A percentile compares a stretch with the other conserved stretches of the same genome.
Evolutionary conservation across 1,284 basidiomycete species (phyloP).

Genomic region (Taiwanofungus camphoratus): DNA sequence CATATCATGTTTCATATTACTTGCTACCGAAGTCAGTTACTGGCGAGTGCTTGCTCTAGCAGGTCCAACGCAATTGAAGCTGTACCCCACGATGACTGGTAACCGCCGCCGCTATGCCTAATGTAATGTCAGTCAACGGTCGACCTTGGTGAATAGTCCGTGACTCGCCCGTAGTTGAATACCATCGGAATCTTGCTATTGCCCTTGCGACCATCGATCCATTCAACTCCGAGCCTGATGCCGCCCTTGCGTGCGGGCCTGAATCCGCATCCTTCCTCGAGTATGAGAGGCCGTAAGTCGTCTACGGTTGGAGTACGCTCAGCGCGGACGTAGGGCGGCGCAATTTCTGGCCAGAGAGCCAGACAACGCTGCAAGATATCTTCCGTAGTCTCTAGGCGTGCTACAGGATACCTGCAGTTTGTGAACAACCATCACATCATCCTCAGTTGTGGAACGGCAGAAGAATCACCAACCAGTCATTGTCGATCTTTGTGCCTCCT

Average conservation of each 20-base stretch:
- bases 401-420: slow-evolving; percentile 42
- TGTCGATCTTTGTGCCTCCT: slow-evolving; percentile 53
- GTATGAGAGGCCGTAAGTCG: slow-evolving; percentile 54
- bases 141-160: background rate
- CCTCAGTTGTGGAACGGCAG: background rate
- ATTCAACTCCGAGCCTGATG: slow-evolving; percentile 36
- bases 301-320: slow-evolving; percentile 48
- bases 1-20: too few relatives aligned
- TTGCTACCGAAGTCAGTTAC: too few relatives aligned
- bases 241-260: slow-evolving; percentile 44
- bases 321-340: slow-evolving; percentile 49
- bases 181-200: slow-evolving; percentile 31
- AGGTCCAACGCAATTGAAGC: slow-evolving; percentile 4
- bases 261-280: slow-evolving; percentile 63
- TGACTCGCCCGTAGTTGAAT: slow-evolving; percentile 41
- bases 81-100: slow-evolving; percentile 6
- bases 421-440: too few relatives aligned
- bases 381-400: slow-evolving; percentile 53
- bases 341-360: slow-evolving; percentile 60
- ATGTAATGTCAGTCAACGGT: background rate
- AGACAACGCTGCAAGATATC: slow-evolving; percentile 57
- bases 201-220: slow-evolving; percentile 16
- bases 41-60: slow-evolving; percentile 2
- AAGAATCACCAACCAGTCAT: slow-evolving; percentile 52
- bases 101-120: slow-evolving; percentile 39